These are phyloP conservation scores for Stylonectria norvegica DNA, from an alignment of 2,329 filamentous ascomycete genomes.

Conservation along the genomic window DNA sequence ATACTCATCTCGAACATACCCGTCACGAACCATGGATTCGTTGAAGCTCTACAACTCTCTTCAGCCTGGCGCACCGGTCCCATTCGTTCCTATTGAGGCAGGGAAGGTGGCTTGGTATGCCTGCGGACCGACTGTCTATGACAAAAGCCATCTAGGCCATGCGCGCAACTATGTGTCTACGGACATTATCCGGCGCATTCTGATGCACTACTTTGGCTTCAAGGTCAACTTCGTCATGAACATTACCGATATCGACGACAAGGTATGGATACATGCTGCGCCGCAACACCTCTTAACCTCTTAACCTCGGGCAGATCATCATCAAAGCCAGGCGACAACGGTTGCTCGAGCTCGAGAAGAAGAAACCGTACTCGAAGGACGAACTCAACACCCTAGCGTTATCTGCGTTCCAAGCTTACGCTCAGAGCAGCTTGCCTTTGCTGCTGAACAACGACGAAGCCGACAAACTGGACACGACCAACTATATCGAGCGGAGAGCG, in stretches of 20 bases:
- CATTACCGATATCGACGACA: conserved; percentile 81
- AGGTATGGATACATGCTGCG: conserved; percentile 42
- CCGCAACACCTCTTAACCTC: too few relatives aligned
- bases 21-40: conserved; percentile 45
- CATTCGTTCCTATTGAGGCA: conserved; percentile 69
- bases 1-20: conserved; percentile 37
- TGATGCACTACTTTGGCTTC: conserved; percentile 80
- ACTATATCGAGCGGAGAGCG: conserved; percentile 50
- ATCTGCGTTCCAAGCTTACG: conserved; percentile 54
- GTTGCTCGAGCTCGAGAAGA: conserved; percentile 73
- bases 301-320: conserved; percentile 45
- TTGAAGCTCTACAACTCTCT: conserved; percentile 80
- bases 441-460: conserved; percentile 42
- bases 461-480: conserved; percentile 47
- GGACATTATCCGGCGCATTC: conserved; percentile 80
- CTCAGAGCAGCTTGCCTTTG: conserved; percentile 52
- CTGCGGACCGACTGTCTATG: conserved; percentile 83
- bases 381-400: conserved; percentile 47
- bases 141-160: conserved; percentile 78
- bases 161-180: conserved; percentile 88
- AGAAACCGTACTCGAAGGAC: conserved; percentile 56
- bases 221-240: conserved; percentile 89
- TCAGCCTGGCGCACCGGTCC: conserved; percentile 65
- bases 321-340: conserved; percentile 71
- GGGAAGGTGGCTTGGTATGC: conserved; percentile 81